A percentile compares a stretch with the other conserved stretches of the same genome.
Evolutionary conservation across 148 eudicot genomes (phyloP).

Genomic region (Rhododendron simsii): DNA sequence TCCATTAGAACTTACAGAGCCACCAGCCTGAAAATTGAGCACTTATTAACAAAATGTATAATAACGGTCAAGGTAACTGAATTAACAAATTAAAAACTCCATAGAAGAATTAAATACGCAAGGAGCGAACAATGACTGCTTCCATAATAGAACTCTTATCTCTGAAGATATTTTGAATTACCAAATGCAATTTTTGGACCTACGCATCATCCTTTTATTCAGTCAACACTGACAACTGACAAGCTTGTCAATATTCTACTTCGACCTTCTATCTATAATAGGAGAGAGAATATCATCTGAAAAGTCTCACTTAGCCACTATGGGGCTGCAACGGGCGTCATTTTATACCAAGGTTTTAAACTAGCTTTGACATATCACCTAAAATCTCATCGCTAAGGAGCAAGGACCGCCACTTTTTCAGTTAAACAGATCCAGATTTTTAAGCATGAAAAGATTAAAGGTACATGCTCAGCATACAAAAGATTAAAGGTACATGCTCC

Average conservation of each 20-base stretch:
- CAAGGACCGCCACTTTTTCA: background rate
- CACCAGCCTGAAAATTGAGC: slow-evolving; percentile 61
- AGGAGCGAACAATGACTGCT: background rate
- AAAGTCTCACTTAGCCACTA: background rate
- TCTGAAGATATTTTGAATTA: background rate
- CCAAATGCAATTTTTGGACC: background rate
- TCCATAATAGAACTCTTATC: background rate
- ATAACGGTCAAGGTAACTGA: background rate
- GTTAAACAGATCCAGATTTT: background rate
- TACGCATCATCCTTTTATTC: no score
- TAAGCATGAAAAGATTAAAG: background rate
- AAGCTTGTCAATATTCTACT: background rate
- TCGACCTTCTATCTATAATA: background rate
- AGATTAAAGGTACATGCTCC: background rate
- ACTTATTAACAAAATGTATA: background rate
- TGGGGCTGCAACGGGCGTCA: background rate
- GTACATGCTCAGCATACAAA: background rate
- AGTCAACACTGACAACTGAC: background rate
- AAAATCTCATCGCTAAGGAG: background rate
- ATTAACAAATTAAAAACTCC: background rate
- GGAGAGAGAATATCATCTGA: background rate
- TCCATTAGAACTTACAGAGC: slow-evolving; percentile 74
- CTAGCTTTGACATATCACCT: background rate
- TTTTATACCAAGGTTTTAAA: background rate
- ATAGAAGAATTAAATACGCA: background rate